A percentile compares a stretch with the other conserved stretches of the same genome.
phyloP scores from a whole-genome alignment of 106 monocot genomes.

The Acorus gramineus region DNA sequence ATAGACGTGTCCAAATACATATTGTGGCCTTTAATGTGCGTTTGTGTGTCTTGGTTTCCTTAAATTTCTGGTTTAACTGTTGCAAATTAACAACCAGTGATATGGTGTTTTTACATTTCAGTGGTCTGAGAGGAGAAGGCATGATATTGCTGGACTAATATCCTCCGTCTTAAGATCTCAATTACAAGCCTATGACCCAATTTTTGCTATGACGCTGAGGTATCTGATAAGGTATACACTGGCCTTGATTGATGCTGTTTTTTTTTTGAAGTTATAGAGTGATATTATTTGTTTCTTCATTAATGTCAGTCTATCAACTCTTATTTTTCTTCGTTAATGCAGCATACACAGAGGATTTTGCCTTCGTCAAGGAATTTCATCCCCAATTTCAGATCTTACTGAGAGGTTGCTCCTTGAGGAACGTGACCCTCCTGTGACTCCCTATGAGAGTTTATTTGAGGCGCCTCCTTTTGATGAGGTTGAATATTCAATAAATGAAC shows the following conservation, averaged over 20 bases:
- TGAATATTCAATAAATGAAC: background rate
- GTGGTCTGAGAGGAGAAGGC: conserved; percentile 87
- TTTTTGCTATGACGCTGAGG: conserved; percentile 78
- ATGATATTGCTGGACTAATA: conserved; percentile 73
- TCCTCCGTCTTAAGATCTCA: conserved; percentile 73
- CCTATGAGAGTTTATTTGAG: conserved; percentile 61
- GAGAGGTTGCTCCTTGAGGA: conserved; percentile 89
- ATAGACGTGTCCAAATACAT: too few species aligned
- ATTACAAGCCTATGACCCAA: conserved; percentile 85
- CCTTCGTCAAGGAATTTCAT: conserved; percentile 65
- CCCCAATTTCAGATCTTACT: conserved; percentile 86
- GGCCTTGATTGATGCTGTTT: too few species aligned
- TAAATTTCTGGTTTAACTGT: too few species aligned
- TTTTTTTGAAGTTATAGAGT: too few species aligned
- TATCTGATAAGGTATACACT: conserved; percentile 80
- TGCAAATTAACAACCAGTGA: too few species aligned
- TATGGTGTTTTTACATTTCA: conserved; percentile 8
- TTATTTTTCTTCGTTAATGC: conserved; percentile 4
- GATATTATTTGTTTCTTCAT: background rate
- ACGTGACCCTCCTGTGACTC: conserved; percentile 63
- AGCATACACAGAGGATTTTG: conserved; percentile 82
- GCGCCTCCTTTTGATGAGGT: conserved; percentile 96
- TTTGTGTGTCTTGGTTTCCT: too few species aligned
- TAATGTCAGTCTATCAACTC: background rate
- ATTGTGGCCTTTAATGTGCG: too few species aligned